Percentiles rank a stretch among this genome's conserved stretches.
Evolutionary conservation across 768 basidiomycete species (phyloP).

Genomic region (Asterophora parasitica): DNA sequence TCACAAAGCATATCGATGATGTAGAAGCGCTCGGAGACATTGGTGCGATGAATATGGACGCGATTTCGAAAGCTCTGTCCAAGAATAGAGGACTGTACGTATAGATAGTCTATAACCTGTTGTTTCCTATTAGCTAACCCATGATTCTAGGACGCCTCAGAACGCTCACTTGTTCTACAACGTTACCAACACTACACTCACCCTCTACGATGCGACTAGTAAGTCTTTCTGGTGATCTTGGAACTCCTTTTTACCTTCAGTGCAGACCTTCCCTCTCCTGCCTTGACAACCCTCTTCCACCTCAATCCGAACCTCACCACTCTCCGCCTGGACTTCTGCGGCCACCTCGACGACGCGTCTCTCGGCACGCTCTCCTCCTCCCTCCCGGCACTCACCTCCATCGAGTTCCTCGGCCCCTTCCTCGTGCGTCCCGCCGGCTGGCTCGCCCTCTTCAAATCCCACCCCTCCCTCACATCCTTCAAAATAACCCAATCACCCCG

Average conservation of each 20-base stretch:
- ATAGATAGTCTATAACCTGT: conserved; percentile 4
- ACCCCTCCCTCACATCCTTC: conserved; percentile 64
- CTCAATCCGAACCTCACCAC: conserved; percentile 82
- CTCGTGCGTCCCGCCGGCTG: conserved; percentile 72
- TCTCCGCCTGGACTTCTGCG: conserved; percentile 83
- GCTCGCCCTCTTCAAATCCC: conserved; percentile 65
- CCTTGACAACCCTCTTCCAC: conserved; percentile 63
- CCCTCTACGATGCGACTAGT: conserved; percentile 90
- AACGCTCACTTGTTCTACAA: conserved; percentile 87
- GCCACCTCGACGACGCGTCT: conserved; percentile 65
- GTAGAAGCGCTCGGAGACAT: conserved; percentile 89
- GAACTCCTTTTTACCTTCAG: conserved; percentile 21
- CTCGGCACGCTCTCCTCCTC: conserved; percentile 54
- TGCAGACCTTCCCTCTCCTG: conserved; percentile 63
- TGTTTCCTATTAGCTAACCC: neutral
- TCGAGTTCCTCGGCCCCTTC: conserved; percentile 87
- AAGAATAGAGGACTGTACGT: conserved; percentile 80
- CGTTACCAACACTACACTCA: conserved; percentile 57
- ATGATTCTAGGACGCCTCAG: conserved; percentile 54
- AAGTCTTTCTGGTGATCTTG: conserved; percentile 2
- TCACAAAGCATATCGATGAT: conserved; percentile 83
- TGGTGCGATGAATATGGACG: conserved; percentile 77
- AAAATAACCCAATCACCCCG: conserved; percentile 82
- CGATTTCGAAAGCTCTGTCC: conserved; percentile 76
- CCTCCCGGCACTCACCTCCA: conserved; percentile 59